Conservation (phyloP, 306 rosid species). For the Trichosanthes truncata region DNA sequence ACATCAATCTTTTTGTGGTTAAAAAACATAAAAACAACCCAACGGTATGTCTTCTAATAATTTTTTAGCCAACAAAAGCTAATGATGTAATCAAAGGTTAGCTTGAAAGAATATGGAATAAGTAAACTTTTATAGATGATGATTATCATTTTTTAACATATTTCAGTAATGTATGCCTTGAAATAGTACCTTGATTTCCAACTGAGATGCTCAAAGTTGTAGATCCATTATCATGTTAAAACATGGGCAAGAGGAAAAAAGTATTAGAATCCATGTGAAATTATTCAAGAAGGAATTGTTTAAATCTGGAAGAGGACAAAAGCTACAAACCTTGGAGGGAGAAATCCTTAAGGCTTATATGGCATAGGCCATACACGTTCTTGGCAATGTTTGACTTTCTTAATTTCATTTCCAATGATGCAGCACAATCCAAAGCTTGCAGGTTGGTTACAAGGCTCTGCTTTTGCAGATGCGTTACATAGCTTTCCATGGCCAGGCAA, state of each 20-base stretch:
- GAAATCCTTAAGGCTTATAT: conserved; percentile 80
- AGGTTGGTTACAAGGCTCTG: conserved; percentile 90
- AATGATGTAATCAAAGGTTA: neutral
- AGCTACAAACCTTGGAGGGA: conserved; percentile 71
- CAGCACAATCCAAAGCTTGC: conserved; percentile 93
- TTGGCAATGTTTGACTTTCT: conserved; percentile 44
- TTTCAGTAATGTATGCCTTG: neutral
- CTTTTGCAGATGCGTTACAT: conserved; percentile 88
- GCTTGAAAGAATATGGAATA: neutral
- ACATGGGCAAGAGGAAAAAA: conserved; percentile 8
- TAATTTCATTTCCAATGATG: conserved; percentile 67
- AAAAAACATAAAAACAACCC: neutral
- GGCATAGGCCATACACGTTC: conserved; percentile 74
- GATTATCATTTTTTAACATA: neutral
- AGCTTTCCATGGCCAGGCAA: conserved; percentile 74
- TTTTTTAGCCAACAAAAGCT: neutral
- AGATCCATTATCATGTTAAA: conserved; percentile 23
- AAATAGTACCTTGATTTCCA: conserved; percentile 71
- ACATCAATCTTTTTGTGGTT: neutral
- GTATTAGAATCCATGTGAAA: conserved; percentile 26
- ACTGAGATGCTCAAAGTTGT: conserved; percentile 45
- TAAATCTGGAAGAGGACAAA: neutral
- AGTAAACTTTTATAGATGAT: neutral
- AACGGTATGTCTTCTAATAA: neutral
- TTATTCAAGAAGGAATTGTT: neutral